Evolutionary conservation across 371 early-diverging fungal genomes (phyloP).

Genomic region (Rhizopus sp.): DNA sequence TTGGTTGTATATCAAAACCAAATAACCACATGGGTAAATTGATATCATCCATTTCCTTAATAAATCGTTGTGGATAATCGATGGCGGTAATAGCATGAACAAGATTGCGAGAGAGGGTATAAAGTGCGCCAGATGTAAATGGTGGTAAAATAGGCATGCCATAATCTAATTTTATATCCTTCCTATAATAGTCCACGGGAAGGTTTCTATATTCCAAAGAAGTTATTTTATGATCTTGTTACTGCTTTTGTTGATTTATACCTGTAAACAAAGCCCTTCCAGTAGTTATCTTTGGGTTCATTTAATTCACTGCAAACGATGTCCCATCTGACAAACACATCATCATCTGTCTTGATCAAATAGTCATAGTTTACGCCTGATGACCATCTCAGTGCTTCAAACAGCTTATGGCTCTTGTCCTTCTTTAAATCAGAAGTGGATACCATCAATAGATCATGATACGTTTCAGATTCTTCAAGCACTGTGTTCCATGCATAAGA

Average conservation of each 20-base stretch:
- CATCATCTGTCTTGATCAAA: constrained; percentile 64
- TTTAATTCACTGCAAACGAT: constrained; percentile 40
- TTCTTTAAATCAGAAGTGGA: constrained; percentile 55
- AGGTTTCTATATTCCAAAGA: constrained; percentile 41
- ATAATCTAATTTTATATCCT: constrained; percentile 32
- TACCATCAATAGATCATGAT: constrained; percentile 57
- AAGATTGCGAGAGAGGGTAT: constrained; percentile 55
- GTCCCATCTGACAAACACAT: constrained; percentile 68
- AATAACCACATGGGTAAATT: constrained; percentile 64
- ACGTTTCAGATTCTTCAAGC: constrained; percentile 46
- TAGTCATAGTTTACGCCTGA: constrained; percentile 49
- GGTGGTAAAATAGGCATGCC: constrained; percentile 58
- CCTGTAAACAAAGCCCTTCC: constrained; percentile 55
- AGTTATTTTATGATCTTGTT: no score
- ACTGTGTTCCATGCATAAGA: constrained; percentile 43
- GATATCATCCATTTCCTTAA: constrained; percentile 49
- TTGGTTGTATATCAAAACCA: constrained; percentile 53
- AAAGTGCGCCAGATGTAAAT: constrained; percentile 57
- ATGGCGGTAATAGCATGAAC: constrained; percentile 42
- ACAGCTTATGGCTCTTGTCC: constrained; percentile 57
- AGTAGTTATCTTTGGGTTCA: constrained; percentile 40
- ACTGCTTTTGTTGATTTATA: not conserved
- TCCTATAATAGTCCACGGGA: constrained; percentile 28
- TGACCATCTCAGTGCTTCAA: constrained; percentile 54
- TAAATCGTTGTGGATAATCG: constrained; percentile 47